phyloP scores from a whole-genome alignment of 2,329 filamentous ascomycete genomes.

The Epichloe festucae region DNA sequence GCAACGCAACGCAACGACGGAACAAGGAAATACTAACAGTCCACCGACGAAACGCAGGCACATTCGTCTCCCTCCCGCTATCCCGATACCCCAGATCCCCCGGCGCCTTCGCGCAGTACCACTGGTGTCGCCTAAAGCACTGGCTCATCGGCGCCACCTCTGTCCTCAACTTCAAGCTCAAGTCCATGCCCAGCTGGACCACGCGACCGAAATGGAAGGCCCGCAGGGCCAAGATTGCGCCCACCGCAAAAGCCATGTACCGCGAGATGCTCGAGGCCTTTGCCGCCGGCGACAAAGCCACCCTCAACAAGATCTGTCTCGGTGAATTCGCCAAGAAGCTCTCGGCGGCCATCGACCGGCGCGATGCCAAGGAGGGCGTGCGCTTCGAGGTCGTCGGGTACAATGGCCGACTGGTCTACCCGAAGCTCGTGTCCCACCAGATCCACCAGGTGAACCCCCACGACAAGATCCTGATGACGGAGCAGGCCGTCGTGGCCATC shows the following conservation, averaged over 20 bases:
- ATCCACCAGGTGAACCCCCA: constrained; percentile 31
- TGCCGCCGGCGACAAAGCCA: constrained; percentile 40
- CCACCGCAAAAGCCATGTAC: constrained; percentile 47
- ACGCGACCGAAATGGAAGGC: constrained; percentile 31
- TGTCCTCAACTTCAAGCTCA: constrained; percentile 26
- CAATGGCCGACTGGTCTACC: constrained; percentile 26
- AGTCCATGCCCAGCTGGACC: constrained; percentile 32
- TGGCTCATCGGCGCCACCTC: constrained; percentile 22
- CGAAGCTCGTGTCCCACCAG: constrained; percentile 43
- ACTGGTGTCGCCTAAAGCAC: constrained; percentile 23
- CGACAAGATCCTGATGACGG: constrained; percentile 21
- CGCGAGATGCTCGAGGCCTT: constrained; percentile 47
- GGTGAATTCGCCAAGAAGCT: constrained; percentile 39
- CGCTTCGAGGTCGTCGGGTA: constrained; percentile 44
- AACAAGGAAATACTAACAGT: background rate
- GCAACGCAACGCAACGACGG: too few species aligned
- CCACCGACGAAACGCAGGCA: constrained; percentile 20
- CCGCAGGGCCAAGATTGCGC: constrained; percentile 27
- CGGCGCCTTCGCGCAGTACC: constrained; percentile 21
- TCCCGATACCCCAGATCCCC: constrained; percentile 19
- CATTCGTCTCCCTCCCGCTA: constrained; percentile 31
- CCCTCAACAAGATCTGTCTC: constrained; percentile 41
- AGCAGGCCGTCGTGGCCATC: constrained; percentile 49
- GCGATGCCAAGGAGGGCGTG: constrained; percentile 31
- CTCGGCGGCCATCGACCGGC: constrained; percentile 36